Evolutionary conservation across 768 basidiomycete genomes (phyloP).

Genomic region (Lentinula sp.): DNA sequence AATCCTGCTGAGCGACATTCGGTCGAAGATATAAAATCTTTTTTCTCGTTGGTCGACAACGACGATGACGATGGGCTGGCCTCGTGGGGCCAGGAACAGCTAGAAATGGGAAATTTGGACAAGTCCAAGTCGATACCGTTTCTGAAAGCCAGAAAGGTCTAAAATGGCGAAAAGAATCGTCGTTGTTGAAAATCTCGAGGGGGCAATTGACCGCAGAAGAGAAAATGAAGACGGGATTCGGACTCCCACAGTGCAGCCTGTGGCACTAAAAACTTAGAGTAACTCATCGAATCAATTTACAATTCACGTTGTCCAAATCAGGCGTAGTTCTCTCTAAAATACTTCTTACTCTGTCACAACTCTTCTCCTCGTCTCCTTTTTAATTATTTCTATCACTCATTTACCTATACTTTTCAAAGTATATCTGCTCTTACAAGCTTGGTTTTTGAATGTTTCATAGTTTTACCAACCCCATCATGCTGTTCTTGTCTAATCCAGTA

Average conservation of each 20-base stretch:
- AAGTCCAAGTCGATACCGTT: background rate
- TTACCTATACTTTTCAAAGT: conserved; percentile 1
- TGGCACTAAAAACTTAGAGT: conserved; percentile 5
- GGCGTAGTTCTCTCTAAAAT: background rate
- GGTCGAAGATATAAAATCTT: background rate
- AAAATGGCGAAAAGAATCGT: background rate
- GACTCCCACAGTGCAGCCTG: conserved; percentile 8
- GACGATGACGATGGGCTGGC: conserved; percentile 10
- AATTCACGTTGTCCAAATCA: background rate
- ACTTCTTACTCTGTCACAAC: background rate
- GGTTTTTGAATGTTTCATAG: background rate
- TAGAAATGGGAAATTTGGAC: conserved; percentile 16
- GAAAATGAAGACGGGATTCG: conserved; percentile 1
- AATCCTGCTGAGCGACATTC: conserved; percentile 74
- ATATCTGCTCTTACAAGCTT: background rate
- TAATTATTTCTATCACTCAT: background rate
- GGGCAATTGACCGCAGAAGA: background rate
- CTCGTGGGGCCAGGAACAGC: conserved; percentile 31
- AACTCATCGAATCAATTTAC: background rate
- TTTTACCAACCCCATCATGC: background rate
- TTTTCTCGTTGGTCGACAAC: conserved; percentile 2
- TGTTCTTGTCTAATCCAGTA: background rate
- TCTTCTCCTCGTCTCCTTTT: background rate
- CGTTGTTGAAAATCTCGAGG: background rate
- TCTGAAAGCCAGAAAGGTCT: background rate